Evolutionary conservation across 345 rosid genomes (phyloP).

Genomic region (Populus euphratica): DNA sequence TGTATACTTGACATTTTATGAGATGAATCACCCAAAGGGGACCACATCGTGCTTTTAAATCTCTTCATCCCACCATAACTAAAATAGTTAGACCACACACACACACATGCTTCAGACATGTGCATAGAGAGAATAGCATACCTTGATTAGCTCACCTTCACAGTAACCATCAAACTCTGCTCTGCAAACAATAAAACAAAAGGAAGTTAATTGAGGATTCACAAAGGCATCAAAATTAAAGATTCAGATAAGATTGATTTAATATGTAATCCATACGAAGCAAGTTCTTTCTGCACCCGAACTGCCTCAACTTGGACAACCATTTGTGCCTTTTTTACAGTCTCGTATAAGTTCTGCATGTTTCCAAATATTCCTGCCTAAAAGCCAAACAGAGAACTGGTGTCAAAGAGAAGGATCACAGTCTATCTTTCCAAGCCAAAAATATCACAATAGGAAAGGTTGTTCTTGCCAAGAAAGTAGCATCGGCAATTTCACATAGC

Average conservation of each 20-base stretch:
- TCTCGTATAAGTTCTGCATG: conserved; percentile 86
- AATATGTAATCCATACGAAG: conserved; percentile 47
- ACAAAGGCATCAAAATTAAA: conserved; percentile 7
- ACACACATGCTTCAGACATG: not conserved
- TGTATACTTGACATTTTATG: not conserved
- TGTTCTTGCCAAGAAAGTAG: too few relatives aligned
- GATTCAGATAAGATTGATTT: conserved; percentile 1
- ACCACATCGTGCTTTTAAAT: not conserved
- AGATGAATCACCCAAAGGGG: not conserved
- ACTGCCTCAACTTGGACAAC: conserved; percentile 98
- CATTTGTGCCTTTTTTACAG: conserved; percentile 96
- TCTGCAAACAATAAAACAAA: conserved; percentile 42
- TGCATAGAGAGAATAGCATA: conserved; percentile 13
- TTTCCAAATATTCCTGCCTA: conserved; percentile 91
- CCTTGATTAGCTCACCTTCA: conserved; percentile 94
- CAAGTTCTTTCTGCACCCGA: conserved; percentile 84
- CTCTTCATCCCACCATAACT: not conserved
- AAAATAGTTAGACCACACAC: not conserved
- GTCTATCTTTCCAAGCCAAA: conserved; percentile 4
- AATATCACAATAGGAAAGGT: not conserved
- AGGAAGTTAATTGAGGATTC: conserved; percentile 12
- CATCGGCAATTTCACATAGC: too few relatives aligned
- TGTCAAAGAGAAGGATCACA: conserved; percentile 1
- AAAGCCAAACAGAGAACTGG: conserved; percentile 21
- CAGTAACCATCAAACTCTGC: conserved; percentile 96